phyloP scores from a whole-genome alignment of 2,329 filamentous ascomycete species.

The Diaporthe sp. region DNA sequence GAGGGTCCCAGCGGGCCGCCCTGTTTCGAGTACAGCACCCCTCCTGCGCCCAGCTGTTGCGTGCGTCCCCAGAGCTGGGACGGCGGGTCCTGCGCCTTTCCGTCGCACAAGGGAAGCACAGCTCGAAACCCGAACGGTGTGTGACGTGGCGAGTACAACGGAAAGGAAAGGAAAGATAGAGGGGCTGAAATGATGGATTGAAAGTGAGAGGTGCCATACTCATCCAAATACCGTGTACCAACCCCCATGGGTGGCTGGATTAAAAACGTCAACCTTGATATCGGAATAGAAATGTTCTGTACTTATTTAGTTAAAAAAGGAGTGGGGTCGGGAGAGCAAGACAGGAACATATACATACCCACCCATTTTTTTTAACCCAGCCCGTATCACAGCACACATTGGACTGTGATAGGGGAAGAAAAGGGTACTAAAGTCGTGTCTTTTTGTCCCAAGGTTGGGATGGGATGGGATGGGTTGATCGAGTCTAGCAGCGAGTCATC shows the following conservation, averaged over 20 bases:
- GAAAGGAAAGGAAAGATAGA: neutral
- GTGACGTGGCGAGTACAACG: slow-evolving; percentile 23
- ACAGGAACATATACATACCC: neutral
- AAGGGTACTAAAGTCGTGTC: neutral
- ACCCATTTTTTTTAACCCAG: no score
- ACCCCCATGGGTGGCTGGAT: neutral
- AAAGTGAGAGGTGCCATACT: no score
- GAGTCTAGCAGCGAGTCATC: slow-evolving; percentile 34
- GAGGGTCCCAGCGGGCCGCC: slow-evolving; percentile 17
- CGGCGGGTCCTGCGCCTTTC: slow-evolving; percentile 22
- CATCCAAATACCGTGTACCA: no score
- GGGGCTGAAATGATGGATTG: neutral
- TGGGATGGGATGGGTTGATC: slow-evolving; percentile 22
- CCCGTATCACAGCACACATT: neutral
- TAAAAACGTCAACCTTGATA: neutral
- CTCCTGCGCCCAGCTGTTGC: slow-evolving; percentile 28
- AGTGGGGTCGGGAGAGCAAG: neutral
- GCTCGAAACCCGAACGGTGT: slow-evolving; percentile 37
- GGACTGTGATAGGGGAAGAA: neutral
- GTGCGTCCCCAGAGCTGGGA: slow-evolving; percentile 11
- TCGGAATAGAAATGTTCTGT: neutral
- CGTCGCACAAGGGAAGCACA: slow-evolving; percentile 34
- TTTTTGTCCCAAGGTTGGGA: neutral
- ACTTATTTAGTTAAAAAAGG: neutral
- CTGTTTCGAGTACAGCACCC: slow-evolving; percentile 38